phyloP scores from a whole-genome alignment of 2,329 filamentous ascomycete genomes.

The Pseudocercospora fijiensis region DNA sequence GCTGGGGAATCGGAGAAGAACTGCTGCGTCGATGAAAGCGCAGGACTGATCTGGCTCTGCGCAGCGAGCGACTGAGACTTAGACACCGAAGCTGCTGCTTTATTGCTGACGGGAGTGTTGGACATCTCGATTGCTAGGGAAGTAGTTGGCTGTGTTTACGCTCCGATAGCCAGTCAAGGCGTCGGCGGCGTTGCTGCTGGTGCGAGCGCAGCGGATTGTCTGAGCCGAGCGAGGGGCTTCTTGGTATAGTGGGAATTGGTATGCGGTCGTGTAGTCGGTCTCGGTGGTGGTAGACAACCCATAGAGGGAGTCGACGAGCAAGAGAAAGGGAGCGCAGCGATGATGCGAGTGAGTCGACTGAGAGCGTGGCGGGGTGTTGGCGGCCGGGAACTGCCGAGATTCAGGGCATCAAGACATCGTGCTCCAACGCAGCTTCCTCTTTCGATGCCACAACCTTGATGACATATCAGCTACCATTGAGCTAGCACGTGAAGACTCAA shows the following conservation, averaged over 20 bases:
- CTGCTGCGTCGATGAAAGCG: slow-evolving; percentile 45
- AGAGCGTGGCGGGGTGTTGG: slow-evolving; percentile 3
- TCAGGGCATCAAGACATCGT: neutral
- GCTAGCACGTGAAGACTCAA: neutral
- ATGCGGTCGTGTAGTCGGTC: slow-evolving; percentile 15
- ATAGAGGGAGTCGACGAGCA: slow-evolving; percentile 13
- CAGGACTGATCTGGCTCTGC: slow-evolving; percentile 42
- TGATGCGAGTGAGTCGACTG: slow-evolving; percentile 11
- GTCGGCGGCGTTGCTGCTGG: slow-evolving; percentile 21
- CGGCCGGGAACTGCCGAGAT: neutral
- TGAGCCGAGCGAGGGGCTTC: slow-evolving; percentile 13
- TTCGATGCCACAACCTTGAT: neutral
- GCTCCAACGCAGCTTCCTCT: neutral
- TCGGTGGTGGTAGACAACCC: slow-evolving; percentile 14
- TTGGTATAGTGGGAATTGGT: slow-evolving; percentile 7
- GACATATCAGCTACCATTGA: neutral
- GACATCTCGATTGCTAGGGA: slow-evolving; percentile 38
- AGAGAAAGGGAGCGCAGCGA: slow-evolving; percentile 5
- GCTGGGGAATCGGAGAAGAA: slow-evolving; percentile 47
- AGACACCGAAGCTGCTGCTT: slow-evolving; percentile 41
- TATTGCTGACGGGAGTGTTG: slow-evolving; percentile 42
- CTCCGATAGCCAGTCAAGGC: slow-evolving; percentile 27
- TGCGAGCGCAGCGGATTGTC: slow-evolving; percentile 11
- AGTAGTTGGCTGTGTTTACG: neutral
- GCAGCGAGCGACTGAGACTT: slow-evolving; percentile 39